These are phyloP conservation scores for Strobilomyces echinocephalus DNA, from an alignment of 768 basidiomycete species.

Conservation along the genomic window DNA sequence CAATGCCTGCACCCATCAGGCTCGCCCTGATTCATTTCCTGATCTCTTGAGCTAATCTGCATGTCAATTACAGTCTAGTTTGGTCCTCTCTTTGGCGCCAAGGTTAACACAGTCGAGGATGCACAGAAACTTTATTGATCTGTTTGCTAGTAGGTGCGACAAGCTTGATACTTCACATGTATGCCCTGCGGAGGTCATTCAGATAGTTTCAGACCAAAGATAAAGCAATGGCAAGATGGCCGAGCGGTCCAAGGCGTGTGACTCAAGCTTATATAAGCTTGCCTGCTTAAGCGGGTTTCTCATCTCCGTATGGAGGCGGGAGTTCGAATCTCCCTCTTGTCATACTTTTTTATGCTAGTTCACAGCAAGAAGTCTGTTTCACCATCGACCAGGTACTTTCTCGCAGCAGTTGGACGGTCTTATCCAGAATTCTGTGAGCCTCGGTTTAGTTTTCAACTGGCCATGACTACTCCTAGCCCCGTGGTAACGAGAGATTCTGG, in stretches of 20 bases:
- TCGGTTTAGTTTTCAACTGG: too few species aligned
- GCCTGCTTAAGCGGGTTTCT: constrained; percentile 27
- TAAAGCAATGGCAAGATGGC: constrained; percentile 44
- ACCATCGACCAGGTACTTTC: too few species aligned
- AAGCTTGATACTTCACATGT: constrained; percentile 10
- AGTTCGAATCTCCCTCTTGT: constrained; percentile 35
- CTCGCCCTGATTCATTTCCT: constrained; percentile 5
- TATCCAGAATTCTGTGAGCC: neutral
- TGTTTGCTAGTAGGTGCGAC: constrained; percentile 10
- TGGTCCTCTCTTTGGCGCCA: constrained; percentile 5
- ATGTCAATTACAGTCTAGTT: constrained; percentile 14
- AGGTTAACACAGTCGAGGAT: constrained; percentile 10
- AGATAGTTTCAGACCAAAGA: too few species aligned
- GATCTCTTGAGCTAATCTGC: neutral
- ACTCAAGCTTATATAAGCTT: constrained; percentile 42
- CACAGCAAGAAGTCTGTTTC: too few species aligned
- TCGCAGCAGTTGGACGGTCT: neutral
- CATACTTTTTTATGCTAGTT: constrained; percentile 9
- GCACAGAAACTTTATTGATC: constrained; percentile 20
- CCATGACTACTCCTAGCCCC: too few species aligned
- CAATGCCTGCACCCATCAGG: constrained; percentile 6
- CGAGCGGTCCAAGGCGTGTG: constrained; percentile 63
- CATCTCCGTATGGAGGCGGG: constrained; percentile 32
- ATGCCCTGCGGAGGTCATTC: neutral
- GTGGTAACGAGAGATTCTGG: constrained; percentile 30